Percentiles rank a stretch among this genome's conserved stretches.
Evolutionary conservation across 805 yeast genomes (phyloP).

Genomic region (Starmera pachycereana): DNA sequence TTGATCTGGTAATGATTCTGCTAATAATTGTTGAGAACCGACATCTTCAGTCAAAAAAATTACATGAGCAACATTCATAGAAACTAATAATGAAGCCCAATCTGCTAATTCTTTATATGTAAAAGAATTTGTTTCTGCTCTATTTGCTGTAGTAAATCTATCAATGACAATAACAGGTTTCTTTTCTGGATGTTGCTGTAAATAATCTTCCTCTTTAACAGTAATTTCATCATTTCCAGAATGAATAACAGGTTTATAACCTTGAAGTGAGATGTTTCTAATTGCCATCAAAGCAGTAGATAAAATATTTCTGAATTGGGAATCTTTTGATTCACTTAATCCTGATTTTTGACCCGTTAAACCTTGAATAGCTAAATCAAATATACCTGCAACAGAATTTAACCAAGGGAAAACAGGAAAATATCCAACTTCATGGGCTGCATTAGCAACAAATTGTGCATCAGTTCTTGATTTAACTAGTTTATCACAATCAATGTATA

Average conservation of each 20-base stretch:
- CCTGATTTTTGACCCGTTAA: conserved; percentile 93
- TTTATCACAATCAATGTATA: conserved; percentile 71
- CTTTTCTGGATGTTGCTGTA: conserved; percentile 75
- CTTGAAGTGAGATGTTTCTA: conserved; percentile 46
- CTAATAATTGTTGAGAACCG: conserved; percentile 57
- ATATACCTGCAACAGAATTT: conserved; percentile 62
- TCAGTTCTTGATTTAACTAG: conserved; percentile 70
- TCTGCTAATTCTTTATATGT: conserved; percentile 69
- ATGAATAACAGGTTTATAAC: conserved; percentile 27
- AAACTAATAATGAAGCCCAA: conserved; percentile 77
- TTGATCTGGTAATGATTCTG: conserved; percentile 73
- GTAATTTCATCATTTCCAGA: conserved; percentile 22
- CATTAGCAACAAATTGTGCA: conserved; percentile 48
- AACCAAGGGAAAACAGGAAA: conserved; percentile 93
- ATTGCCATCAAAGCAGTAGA: conserved; percentile 63
- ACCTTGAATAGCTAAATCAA: conserved; percentile 83
- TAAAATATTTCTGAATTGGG: conserved; percentile 74
- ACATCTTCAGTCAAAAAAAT: conserved; percentile 80
- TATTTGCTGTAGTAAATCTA: conserved; percentile 48
- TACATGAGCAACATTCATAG: conserved; percentile 80
- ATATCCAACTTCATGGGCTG: conserved; percentile 78
- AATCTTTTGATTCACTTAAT: conserved; percentile 69
- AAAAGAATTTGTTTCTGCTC: conserved; percentile 51
- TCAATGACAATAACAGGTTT: conserved; percentile 83
- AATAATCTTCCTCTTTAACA: conserved; percentile 66